Percentiles rank a stretch among this genome's conserved stretches.
Conservation (phyloP, 441 rosid genomes). For the Geranium incanum region DNA sequence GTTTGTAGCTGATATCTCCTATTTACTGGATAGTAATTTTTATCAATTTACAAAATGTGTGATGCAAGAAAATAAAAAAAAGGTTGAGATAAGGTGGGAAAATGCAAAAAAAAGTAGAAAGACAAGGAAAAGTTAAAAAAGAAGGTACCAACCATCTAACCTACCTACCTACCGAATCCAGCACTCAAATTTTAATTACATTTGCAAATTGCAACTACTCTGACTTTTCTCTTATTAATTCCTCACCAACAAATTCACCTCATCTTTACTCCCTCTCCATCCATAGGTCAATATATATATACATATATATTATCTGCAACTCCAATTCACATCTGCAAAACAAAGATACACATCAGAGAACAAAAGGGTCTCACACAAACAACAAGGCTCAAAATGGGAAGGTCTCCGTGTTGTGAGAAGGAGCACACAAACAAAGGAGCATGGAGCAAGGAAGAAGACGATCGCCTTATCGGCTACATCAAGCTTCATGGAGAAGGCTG, state of each 20-base stretch:
- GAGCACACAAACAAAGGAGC: constrained; percentile 23
- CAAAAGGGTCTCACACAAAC: constrained; percentile 6
- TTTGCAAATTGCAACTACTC: constrained; percentile 5
- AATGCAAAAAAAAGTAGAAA: not conserved
- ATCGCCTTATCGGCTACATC: constrained; percentile 17
- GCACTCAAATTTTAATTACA: constrained; percentile 6
- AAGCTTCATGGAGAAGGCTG: constrained; percentile 17
- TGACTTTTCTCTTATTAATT: not conserved
- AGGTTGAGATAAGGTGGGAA: not conserved
- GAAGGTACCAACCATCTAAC: constrained; percentile 10
- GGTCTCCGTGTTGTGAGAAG: constrained; percentile 22
- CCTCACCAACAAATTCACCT: not conserved
- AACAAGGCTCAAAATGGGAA: constrained; percentile 13
- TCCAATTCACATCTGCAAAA: not conserved
- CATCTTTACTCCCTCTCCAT: not conserved
- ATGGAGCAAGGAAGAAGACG: constrained; percentile 23
- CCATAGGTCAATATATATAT: not conserved
- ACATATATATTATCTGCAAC: not conserved
- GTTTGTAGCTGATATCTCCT: too few species aligned
- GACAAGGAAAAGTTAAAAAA: constrained; percentile 7
- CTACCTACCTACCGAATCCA: constrained; percentile 10
- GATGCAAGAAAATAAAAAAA: not conserved
- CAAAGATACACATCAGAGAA: not conserved
- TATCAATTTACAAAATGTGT: too few species aligned
- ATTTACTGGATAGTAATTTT: too few species aligned